These are phyloP conservation scores for Sclerotinia minor DNA, from an alignment of 2,329 filamentous ascomycete species.

Conservation along the genomic window DNA sequence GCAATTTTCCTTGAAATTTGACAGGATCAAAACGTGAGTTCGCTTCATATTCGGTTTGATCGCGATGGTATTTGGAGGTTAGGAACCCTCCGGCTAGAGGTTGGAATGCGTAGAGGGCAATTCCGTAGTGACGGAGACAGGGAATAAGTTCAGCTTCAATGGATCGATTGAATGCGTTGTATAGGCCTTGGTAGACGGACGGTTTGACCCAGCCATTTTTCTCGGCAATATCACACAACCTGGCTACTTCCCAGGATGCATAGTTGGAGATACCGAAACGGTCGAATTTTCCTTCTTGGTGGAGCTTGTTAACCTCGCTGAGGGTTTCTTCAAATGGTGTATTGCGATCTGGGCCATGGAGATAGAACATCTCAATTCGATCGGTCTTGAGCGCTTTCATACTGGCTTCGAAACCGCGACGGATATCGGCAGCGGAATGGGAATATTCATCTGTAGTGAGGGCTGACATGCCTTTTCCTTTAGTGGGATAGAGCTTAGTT, in stretches of 20 bases:
- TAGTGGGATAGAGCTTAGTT: conserved; percentile 50
- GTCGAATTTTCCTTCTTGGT: conserved; percentile 36
- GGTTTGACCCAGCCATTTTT: conserved; percentile 42
- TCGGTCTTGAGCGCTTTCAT: conserved; percentile 56
- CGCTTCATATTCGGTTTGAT: conserved; percentile 42
- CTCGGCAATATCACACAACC: conserved; percentile 41
- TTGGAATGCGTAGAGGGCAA: conserved; percentile 63
- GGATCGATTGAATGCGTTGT: conserved; percentile 43
- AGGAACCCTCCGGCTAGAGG: conserved; percentile 54
- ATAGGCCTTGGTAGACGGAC: conserved; percentile 43
- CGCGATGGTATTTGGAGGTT: conserved; percentile 51
- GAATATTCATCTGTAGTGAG: conserved; percentile 26
- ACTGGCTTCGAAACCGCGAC: conserved; percentile 52
- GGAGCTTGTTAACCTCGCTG: conserved; percentile 40
- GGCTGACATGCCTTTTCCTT: background rate
- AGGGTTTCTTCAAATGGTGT: conserved; percentile 39
- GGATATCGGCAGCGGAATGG: conserved; percentile 53
- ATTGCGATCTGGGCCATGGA: conserved; percentile 38
- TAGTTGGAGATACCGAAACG: conserved; percentile 62
- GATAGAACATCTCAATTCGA: conserved; percentile 40
- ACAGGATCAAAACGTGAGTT: conserved; percentile 42
- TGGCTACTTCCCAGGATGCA: conserved; percentile 44
- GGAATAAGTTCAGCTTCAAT: conserved; percentile 64
- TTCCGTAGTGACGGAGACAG: conserved; percentile 57
- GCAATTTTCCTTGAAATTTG: conserved; percentile 51